Base-by-base conservation (phyloP, 1,284 basidiomycete species). In the Anthracocystis panici-leucophaei region DNA sequence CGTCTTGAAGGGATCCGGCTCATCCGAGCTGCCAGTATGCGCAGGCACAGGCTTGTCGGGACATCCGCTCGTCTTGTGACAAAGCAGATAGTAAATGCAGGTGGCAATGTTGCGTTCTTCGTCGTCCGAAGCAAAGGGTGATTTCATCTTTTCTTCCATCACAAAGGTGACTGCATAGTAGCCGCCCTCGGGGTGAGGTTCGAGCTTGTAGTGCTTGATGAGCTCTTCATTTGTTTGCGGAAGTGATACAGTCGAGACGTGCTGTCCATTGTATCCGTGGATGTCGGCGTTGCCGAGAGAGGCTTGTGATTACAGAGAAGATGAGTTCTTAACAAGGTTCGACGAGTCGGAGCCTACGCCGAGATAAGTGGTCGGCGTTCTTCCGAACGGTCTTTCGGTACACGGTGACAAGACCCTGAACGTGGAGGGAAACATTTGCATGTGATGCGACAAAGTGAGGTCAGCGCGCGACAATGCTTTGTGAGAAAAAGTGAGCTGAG, bases 81-180 rank as follows among this genome's bases (percentile, higher is more conserved):
- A 70, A 3, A 79, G 59, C 1, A 79, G 59, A 35, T 77, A 77
- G 59, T 75, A 79, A 35, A 79, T 79, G 52, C 64, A 75, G 9
- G 61, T 68, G 11, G 68, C 65, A 8, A 79, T 63, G 54, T 38
- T 53, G 31, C 77, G 73, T 3, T 61, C 41, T 20, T 68, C 65
- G 23, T 51, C n/a, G 27, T 71, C 63, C 23, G 52, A 55, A 25
- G 69, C 69, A 31, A 73, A 79, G 12, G 75, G 74, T n/a, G 69
- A 74, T 27, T 63, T 52, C 10, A 68, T 55, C 31, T 20, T 65
- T 53, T 70, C 66, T 12, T 55, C 44, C 54, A 57, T 58, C 6
- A 68, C 57, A 54, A 61, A 70, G 8, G 74, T 75, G 14, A 77
- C 56, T 1, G 68, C 65, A 62, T 50, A 79, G 64, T 69, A 77